Conservation (phyloP, 192 early-diverging fungal species). For the Irineochytrium annulatum region DNA sequence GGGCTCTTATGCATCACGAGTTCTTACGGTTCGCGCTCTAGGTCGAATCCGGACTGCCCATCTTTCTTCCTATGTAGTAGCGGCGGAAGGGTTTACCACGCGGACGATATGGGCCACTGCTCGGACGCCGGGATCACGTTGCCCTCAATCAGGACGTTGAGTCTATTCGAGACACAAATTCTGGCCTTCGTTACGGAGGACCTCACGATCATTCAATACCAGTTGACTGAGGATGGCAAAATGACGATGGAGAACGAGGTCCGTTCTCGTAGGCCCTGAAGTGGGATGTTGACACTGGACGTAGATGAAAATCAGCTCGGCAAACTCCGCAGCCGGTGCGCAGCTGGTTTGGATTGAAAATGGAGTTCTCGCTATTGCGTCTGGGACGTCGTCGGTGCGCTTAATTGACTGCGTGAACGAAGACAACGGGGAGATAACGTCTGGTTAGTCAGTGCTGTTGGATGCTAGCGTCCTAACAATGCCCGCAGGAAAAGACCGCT, state of each 20-base stretch:
- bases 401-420: slow-evolving; percentile 46
- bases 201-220: slow-evolving; percentile 33
- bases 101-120: slow-evolving; percentile 53
- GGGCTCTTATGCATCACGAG: neutral
- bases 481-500: slow-evolving; percentile 6
- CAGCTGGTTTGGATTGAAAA: slow-evolving; percentile 30
- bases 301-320: slow-evolving; percentile 41
- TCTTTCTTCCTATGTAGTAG: slow-evolving; percentile 39
- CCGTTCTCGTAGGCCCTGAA: neutral
- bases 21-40: neutral
- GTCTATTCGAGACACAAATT: slow-evolving; percentile 23
- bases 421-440: slow-evolving; percentile 25
- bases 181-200: slow-evolving; percentile 37
- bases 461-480: neutral
- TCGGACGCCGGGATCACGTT: slow-evolving; percentile 19
- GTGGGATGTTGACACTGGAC: neutral
- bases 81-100: slow-evolving; percentile 39
- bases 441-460: neutral
- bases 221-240: slow-evolving; percentile 39
- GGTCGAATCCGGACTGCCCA: slow-evolving; percentile 24
- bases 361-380: slow-evolving; percentile 28
- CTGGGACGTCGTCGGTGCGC: slow-evolving; percentile 28
- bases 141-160: too few species aligned
- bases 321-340: slow-evolving; percentile 15
- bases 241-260: slow-evolving; percentile 35